These are phyloP conservation scores for Jimgerdemannia flammicorona DNA, from an alignment of 192 early-diverging fungal genomes.

Conservation along the genomic window DNA sequence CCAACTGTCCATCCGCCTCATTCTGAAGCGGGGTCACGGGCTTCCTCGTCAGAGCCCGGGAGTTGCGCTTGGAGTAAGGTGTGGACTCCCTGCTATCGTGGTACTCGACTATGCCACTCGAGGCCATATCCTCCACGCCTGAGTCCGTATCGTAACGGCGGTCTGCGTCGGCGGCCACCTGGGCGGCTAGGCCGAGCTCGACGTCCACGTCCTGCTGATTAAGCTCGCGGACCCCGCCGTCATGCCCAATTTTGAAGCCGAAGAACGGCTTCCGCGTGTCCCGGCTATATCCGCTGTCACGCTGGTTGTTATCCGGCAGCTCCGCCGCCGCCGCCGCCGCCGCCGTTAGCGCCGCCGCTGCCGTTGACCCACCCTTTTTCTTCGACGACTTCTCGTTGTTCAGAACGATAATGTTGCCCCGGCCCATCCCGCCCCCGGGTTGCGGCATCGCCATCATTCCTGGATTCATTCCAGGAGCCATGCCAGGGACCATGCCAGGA, in stretches of 20 bases:
- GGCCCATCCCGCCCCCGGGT: slow-evolving; percentile 1
- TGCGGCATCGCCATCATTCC: slow-evolving; percentile 5
- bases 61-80: background rate
- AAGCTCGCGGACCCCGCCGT: slow-evolving; percentile 11
- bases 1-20: background rate
- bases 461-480: background rate
- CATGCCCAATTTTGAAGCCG: slow-evolving; percentile 15
- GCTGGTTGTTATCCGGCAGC: background rate
- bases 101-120: background rate
- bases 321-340: too few relatives aligned
- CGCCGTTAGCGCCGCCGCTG: background rate
- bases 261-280: slow-evolving; percentile 6
- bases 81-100: background rate
- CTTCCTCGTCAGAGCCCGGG: background rate
- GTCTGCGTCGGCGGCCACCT: background rate
- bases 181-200: slow-evolving; percentile 3
- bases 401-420: slow-evolving; percentile 14
- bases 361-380: too few relatives aligned
- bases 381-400: slow-evolving; percentile 16
- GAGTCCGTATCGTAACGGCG: background rate
- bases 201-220: slow-evolving; percentile 8
- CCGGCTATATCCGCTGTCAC: background rate
- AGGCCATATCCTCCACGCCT: background rate
- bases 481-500: too few relatives aligned
- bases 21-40: background rate